Evolutionary conservation across 1,284 basidiomycete species (phyloP), one percentile per base, ranked within the genome.

Genomic region (Inonotus obliquus): DNA sequence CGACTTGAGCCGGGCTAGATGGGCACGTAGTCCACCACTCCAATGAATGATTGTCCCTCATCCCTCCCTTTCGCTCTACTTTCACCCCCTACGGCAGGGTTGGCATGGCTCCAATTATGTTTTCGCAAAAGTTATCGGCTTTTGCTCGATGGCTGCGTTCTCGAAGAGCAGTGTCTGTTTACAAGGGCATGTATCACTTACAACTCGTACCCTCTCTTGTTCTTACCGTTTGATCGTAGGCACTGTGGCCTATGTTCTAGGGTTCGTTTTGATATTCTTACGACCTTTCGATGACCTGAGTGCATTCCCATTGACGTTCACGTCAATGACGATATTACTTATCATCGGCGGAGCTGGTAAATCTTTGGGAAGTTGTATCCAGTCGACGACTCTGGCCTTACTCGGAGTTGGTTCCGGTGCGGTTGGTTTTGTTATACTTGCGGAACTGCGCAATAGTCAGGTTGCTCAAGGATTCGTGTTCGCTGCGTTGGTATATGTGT

Each of bases 381-480:
- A 60, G 27, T 56, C 63, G 19, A 62, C 64, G 23, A 54, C 64
- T 21, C 65, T 70, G 35, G 69, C 66, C 10, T 48, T 70, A 10
- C 23, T 69, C n/a, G 73, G 73, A 1, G 68, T 73, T 5, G 67
- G 64, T 2, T 37, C 69, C 1, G 71, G 73, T 4, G 66, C 69
- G 0, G 57, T 69, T 11, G 67, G 68, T 60, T 75, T 74, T 57
- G 63, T 70, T 45, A 69, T 75, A 14, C 65, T 75, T 3, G 72
- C 72, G 11, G 67, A 72, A 32, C 65, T 75, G 21, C 62, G 60
- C 9, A 57, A 64, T 54, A 66, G 66, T 35, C 68, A 67, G 17
- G 71, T 74, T 21, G 73, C 72, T 1, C 74, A 76, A 61, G 74
- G 69, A 9, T 67, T 75, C 48, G 66, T 72, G 6, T 74, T 74